Percentiles rank a stretch among this genome's conserved stretches.
Conservation (phyloP, 768 basidiomycete species). For the Tricholoma flavovirens region DNA sequence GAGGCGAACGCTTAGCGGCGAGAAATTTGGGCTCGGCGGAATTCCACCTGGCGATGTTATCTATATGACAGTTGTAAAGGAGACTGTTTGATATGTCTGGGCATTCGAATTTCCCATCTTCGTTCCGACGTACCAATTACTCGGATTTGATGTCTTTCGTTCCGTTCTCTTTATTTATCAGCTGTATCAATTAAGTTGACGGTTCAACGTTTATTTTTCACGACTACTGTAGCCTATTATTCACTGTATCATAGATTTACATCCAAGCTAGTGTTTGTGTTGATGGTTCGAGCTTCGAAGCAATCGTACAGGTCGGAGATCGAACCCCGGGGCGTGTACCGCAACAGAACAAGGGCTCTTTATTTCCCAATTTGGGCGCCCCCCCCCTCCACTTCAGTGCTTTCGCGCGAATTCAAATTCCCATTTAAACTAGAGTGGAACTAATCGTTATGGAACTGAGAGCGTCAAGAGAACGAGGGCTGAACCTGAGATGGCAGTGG, state of each 20-base stretch:
- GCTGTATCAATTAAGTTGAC: slow-evolving; percentile 1
- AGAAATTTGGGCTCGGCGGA: slow-evolving; percentile 15
- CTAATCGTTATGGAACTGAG: no score
- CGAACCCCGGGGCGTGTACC: no score
- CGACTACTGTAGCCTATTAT: slow-evolving; percentile 1
- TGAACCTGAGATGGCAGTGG: no score
- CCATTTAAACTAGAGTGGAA: no score
- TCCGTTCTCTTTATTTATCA: neutral
- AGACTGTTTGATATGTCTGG: slow-evolving; percentile 23
- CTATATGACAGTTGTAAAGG: slow-evolving; percentile 40
- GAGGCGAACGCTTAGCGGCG: slow-evolving; percentile 21
- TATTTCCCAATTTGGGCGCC: no score
- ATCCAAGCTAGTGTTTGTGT: neutral
- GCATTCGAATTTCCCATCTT: neutral
- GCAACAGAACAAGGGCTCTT: no score
- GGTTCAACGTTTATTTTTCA: neutral
- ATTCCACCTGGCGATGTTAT: slow-evolving; percentile 27
- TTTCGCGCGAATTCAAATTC: no score
- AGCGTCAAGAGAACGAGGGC: no score
- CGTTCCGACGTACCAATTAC: neutral
- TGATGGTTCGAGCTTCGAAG: no score
- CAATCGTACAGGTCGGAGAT: no score
- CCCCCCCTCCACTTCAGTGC: no score
- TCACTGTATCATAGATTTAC: neutral
- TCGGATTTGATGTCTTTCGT: neutral